A percentile compares a stretch with the other conserved stretches of the same genome.
Evolutionary conservation across 345 rosid genomes (phyloP).

Genomic region (Alliaria petiolata): DNA sequence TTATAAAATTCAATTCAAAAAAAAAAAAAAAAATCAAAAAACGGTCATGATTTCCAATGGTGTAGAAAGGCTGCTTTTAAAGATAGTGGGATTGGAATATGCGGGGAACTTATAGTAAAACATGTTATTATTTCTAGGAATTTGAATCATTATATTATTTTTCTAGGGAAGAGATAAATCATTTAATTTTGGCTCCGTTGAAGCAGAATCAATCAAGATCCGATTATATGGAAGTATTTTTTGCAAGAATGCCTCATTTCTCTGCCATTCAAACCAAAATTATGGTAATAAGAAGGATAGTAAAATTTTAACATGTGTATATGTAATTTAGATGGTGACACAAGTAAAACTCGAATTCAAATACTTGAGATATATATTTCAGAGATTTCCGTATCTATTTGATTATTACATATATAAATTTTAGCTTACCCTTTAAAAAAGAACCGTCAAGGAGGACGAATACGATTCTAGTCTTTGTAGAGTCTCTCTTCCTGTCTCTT

Average conservation of each 20-base stretch:
- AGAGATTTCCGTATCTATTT: no score
- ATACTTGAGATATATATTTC: no score
- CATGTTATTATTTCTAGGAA: slow-evolving; percentile 18
- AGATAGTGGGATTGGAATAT: slow-evolving; percentile 18
- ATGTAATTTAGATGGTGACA: no score
- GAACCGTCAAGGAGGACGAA: no score
- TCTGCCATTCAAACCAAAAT: no score
- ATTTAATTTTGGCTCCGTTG: background rate
- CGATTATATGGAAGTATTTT: background rate
- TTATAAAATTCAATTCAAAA: background rate
- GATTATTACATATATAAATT: no score
- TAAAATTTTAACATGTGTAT: no score
- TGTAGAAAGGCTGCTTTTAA: slow-evolving; percentile 17
- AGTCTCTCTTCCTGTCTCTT: no score
- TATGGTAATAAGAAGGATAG: no score
- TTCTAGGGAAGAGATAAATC: background rate
- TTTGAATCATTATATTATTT: background rate
- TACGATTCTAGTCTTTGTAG: no score
- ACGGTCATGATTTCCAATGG: slow-evolving; percentile 16
- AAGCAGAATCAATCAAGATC: background rate
- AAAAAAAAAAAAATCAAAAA: background rate
- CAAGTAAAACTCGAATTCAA: no score
- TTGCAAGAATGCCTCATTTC: background rate
- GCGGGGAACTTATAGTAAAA: background rate
- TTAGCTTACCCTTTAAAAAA: no score